A percentile compares a stretch with the other conserved stretches of the same genome.
Evolutionary conservation across 2,329 filamentous ascomycete species (phyloP).

Genomic region (Trichoderma cornu-damae): DNA sequence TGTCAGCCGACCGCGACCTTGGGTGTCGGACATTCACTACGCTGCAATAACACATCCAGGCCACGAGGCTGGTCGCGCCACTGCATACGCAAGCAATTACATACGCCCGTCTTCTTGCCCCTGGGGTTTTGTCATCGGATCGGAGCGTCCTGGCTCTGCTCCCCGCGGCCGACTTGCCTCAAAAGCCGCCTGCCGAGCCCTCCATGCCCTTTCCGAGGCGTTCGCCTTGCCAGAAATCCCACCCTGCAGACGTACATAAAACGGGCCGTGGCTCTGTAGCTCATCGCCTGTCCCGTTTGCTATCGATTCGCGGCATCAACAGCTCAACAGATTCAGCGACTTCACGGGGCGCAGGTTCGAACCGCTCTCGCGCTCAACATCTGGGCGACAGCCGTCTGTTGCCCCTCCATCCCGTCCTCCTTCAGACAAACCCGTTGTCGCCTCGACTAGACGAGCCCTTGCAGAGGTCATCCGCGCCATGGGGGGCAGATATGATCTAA

Average conservation of each 20-base stretch:
- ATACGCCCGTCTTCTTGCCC: not conserved
- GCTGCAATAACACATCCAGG: not conserved
- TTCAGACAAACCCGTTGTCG: not conserved
- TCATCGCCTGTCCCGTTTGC: not conserved
- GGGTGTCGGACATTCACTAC: not conserved
- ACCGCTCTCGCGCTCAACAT: not conserved
- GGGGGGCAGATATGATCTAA: conserved; percentile 28
- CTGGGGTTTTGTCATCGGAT: conserved; percentile 1
- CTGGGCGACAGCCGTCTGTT: not conserved
- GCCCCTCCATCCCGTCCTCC: conserved; percentile 5
- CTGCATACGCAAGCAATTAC: conserved; percentile 17
- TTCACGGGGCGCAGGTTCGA: not conserved
- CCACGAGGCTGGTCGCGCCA: conserved; percentile 6
- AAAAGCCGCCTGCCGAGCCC: not conserved
- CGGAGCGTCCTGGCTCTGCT: not conserved
- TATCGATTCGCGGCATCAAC: not conserved
- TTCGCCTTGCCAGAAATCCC: not conserved
- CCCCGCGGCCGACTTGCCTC: not conserved
- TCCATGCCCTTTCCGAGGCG: conserved; percentile 4
- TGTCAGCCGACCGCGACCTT: conserved; percentile 14
- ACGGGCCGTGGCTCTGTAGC: not conserved
- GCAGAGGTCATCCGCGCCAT: conserved; percentile 21
- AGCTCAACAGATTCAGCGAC: not conserved
- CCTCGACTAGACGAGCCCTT: not conserved
- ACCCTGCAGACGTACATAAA: not conserved